phyloP scores from a whole-genome alignment of 164 flowering plant species.

The Aristolochia californica region DNA sequence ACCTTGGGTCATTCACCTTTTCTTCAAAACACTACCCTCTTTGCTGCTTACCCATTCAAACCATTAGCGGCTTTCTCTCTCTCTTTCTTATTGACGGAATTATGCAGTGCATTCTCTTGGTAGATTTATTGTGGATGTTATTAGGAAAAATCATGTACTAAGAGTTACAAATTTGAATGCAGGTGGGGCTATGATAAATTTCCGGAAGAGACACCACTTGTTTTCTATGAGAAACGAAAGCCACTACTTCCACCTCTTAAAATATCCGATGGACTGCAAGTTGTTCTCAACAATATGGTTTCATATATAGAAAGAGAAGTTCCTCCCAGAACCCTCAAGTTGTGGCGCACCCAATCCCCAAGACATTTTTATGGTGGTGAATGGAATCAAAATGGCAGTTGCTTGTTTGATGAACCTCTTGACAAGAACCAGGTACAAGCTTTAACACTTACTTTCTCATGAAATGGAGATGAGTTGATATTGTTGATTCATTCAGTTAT shows the following conservation, averaged over 20 bases:
- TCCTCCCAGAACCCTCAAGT: constrained; percentile 57
- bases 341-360: constrained; percentile 94
- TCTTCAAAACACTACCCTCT: no score
- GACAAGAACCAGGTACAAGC: constrained; percentile 49
- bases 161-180: constrained; percentile 5
- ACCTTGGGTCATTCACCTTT: no score
- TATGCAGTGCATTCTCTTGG: no score
- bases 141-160: background rate
- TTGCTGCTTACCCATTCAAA: no score
- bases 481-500: background rate
- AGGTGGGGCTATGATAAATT: constrained; percentile 96
- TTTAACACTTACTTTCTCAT: background rate
- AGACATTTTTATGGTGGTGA: constrained; percentile 94
- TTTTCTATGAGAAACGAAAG: constrained; percentile 53
- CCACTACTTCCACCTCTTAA: constrained; percentile 60
- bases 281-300: constrained; percentile 62
- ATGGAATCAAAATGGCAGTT: constrained; percentile 98
- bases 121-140: background rate
- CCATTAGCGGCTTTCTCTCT: no score
- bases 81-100: no score
- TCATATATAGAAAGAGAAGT: constrained; percentile 50
- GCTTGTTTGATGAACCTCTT: constrained; percentile 63
- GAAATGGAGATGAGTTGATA: background rate
- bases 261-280: constrained; percentile 57
- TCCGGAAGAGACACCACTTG: constrained; percentile 87